Evolutionary conservation across 2,329 filamentous ascomycete genomes (phyloP).

Genomic region (Colletotrichum orchidophilum): DNA sequence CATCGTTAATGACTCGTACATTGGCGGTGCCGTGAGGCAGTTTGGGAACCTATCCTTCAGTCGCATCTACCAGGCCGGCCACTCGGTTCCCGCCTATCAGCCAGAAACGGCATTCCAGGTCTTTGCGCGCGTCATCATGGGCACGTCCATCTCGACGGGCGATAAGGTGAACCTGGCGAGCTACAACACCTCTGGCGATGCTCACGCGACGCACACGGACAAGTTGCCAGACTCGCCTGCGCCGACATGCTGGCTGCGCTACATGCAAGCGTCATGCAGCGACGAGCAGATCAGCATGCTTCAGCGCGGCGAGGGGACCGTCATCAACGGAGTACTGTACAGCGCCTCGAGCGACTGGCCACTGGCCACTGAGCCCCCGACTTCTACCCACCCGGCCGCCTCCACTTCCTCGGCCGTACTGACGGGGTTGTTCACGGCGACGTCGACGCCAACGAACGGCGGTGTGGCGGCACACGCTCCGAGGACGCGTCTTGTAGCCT

Average conservation of each 20-base stretch:
- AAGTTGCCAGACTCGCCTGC: slow-evolving; percentile 56
- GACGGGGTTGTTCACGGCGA: slow-evolving; percentile 48
- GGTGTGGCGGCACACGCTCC: background rate
- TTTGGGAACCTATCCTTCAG: slow-evolving; percentile 79
- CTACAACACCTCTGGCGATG: slow-evolving; percentile 67
- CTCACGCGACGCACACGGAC: slow-evolving; percentile 66
- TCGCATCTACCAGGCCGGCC: slow-evolving; percentile 72
- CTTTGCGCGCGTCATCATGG: slow-evolving; percentile 68
- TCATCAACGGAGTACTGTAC: slow-evolving; percentile 69
- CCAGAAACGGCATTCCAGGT: slow-evolving; percentile 67
- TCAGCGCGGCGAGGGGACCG: slow-evolving; percentile 58
- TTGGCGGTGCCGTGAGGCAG: slow-evolving; percentile 78
- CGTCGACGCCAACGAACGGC: slow-evolving; percentile 41
- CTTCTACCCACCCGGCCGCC: slow-evolving; percentile 36
- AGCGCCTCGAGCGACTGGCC: slow-evolving; percentile 52
- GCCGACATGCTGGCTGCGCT: slow-evolving; percentile 69
- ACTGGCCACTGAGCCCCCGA: slow-evolving; percentile 40
- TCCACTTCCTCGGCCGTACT: slow-evolving; percentile 36
- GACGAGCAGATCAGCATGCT: slow-evolving; percentile 59
- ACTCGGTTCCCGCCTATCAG: slow-evolving; percentile 70
- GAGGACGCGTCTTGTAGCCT: slow-evolving; percentile 16
- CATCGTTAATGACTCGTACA: slow-evolving; percentile 72
- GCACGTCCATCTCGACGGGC: slow-evolving; percentile 65
- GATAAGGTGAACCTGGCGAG: slow-evolving; percentile 57
- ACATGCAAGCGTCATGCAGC: slow-evolving; percentile 60